phyloP scores from a whole-genome alignment of 345 rosid species.

The Bruguiera parviflora region DNA sequence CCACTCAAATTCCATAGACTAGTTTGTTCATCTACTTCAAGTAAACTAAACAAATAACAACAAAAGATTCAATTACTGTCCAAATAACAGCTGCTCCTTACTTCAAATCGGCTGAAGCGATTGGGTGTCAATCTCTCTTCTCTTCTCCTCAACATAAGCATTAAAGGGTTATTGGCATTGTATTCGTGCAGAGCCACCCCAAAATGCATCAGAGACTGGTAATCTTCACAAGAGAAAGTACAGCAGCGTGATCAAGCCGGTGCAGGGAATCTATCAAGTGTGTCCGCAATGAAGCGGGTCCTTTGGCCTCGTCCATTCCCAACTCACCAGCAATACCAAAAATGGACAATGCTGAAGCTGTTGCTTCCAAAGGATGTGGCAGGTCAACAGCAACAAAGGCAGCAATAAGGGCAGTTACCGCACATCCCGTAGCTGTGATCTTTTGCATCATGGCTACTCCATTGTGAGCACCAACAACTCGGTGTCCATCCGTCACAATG shows the following conservation, averaged over 20 bases:
- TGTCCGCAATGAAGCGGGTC: slow-evolving; percentile 82
- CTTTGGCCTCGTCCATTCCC: slow-evolving; percentile 64
- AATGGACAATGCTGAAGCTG: slow-evolving; percentile 70
- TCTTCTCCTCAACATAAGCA: no score
- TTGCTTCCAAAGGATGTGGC: slow-evolving; percentile 57
- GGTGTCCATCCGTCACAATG: slow-evolving; percentile 65
- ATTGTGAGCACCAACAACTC: slow-evolving; percentile 57
- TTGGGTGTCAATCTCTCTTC: no score
- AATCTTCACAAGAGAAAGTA: slow-evolving; percentile 45
- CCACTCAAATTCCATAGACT: no score
- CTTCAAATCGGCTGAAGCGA: not conserved
- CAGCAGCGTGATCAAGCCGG: slow-evolving; percentile 50
- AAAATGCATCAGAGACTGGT: slow-evolving; percentile 21
- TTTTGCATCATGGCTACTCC: slow-evolving; percentile 86
- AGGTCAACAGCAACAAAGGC: slow-evolving; percentile 75
- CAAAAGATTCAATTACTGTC: not conserved
- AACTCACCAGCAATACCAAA: slow-evolving; percentile 86
- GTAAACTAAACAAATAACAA: not conserved
- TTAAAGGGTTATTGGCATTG: not conserved
- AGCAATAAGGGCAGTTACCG: slow-evolving; percentile 69
- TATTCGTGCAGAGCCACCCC: slow-evolving; percentile 3
- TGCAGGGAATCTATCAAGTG: slow-evolving; percentile 75
- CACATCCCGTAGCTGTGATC: slow-evolving; percentile 84
- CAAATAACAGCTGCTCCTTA: not conserved
- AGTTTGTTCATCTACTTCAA: no score